phyloP scores from a whole-genome alignment of 1,284 basidiomycete species.

The Ceratobasidium sp. region DNA sequence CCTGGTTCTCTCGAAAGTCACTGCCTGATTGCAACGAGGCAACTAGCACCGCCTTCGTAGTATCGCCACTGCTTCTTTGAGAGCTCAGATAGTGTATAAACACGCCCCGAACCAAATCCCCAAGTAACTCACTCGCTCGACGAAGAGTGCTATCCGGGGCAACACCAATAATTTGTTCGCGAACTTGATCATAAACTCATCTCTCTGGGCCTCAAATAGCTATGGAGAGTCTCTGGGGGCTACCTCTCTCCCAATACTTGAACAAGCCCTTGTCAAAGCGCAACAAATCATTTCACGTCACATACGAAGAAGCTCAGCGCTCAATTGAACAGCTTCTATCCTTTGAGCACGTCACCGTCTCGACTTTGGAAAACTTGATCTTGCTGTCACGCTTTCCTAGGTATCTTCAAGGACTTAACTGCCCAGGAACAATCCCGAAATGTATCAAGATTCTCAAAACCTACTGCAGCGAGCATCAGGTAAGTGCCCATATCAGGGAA shows the following conservation, averaged over 20 bases:
- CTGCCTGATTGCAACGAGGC: not conserved
- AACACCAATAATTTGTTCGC: not conserved
- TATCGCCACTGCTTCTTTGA: not conserved
- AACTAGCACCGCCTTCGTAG: not conserved
- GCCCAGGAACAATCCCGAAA: not conserved
- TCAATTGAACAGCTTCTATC: not conserved
- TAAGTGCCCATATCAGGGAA: not conserved
- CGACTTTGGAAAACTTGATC: conserved; percentile 1
- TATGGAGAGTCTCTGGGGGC: not conserved
- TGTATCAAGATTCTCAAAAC: not conserved
- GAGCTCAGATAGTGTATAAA: not conserved
- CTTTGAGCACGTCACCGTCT: not conserved
- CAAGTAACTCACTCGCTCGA: not conserved
- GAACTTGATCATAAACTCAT: not conserved
- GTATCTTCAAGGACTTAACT: not conserved
- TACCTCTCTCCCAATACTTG: conserved; percentile 3
- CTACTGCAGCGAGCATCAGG: not conserved
- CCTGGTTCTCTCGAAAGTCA: no score
- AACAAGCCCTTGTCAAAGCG: conserved; percentile 9
- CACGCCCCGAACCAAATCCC: not conserved
- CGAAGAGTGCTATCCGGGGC: not conserved
- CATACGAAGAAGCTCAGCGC: not conserved
- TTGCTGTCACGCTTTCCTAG: conserved; percentile 7
- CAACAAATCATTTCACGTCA: not conserved
- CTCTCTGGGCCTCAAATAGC: not conserved